Conservation (phyloP, 495 filamentous ascomycete species). For the Penicillium cosmopolitanum region DNA sequence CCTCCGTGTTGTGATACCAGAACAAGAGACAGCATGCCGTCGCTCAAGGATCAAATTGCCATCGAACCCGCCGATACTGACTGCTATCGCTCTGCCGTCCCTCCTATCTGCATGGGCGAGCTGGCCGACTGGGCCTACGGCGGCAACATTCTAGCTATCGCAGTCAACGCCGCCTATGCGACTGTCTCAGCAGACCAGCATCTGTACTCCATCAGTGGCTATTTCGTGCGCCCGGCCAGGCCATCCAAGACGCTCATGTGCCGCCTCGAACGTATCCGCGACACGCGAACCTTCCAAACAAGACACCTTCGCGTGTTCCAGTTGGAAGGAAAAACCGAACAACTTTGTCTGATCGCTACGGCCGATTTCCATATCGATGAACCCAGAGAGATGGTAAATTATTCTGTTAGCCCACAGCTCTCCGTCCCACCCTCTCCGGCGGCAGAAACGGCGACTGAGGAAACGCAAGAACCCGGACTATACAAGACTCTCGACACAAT, state of each 20-base stretch:
- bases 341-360: neutral
- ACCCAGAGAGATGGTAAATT: neutral
- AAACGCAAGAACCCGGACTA: neutral
- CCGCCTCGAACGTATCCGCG: neutral
- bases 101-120: neutral
- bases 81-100: neutral
- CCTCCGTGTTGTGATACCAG: too few relatives aligned
- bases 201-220: slow-evolving; percentile 1
- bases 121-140: neutral
- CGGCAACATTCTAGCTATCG: neutral
- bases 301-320: neutral
- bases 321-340: neutral
- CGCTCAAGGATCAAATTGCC: slow-evolving; percentile 1
- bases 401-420: neutral
- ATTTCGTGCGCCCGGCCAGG: neutral
- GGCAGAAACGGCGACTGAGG: neutral
- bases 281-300: neutral
- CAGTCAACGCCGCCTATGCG: neutral
- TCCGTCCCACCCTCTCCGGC: neutral
- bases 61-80: neutral
- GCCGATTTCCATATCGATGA: neutral
- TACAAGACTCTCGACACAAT: neutral
- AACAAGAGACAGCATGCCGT: neutral
- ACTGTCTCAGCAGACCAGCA: neutral
- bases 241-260: neutral